phyloP scores from a whole-genome alignment of 192 early-diverging fungal species.

The Coemansia sp. region DNA sequence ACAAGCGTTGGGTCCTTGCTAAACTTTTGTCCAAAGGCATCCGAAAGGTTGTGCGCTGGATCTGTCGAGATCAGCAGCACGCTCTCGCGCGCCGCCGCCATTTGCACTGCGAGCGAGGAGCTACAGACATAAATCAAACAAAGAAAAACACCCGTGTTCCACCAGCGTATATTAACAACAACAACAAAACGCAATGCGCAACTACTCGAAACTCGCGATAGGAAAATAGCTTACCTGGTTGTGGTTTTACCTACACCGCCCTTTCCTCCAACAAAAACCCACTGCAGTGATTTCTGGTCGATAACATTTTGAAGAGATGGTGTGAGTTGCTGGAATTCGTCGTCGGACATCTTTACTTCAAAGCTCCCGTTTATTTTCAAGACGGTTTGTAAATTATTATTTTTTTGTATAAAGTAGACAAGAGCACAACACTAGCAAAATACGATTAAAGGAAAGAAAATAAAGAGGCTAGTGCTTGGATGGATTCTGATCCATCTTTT shows the following conservation, averaged over 20 bases:
- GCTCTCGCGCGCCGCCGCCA: conserved; percentile 84
- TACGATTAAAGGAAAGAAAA: conserved; percentile 1
- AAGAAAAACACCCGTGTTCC: neutral
- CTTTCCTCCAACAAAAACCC: conserved; percentile 99
- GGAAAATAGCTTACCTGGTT: conserved; percentile 43
- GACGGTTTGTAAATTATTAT: neutral
- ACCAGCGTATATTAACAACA: neutral
- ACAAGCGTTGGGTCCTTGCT: conserved; percentile 92
- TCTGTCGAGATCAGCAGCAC: conserved; percentile 98
- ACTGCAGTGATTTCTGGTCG: conserved; percentile 93
- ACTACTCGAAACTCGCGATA: conserved; percentile 17
- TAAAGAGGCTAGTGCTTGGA: conserved; percentile 2
- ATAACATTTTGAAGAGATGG: conserved; percentile 93
- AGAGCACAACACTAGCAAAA: neutral
- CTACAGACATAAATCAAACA: conserved; percentile 40
- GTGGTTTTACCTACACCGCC: conserved; percentile 98
- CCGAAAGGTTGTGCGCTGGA: conserved; percentile 98
- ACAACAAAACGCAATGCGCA: neutral
- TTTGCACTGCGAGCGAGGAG: conserved; percentile 92
- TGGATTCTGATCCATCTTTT: neutral
- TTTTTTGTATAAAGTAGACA: neutral
- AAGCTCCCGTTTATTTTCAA: neutral
- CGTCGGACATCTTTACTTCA: conserved; percentile 56
- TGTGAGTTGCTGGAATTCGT: conserved; percentile 72
- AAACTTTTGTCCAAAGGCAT: conserved; percentile 99